A percentile compares a stretch with the other conserved stretches of the same genome.
Conservation (phyloP, 2,329 filamentous ascomycete species). For the Pseudogymnoascus sp. region DNA sequence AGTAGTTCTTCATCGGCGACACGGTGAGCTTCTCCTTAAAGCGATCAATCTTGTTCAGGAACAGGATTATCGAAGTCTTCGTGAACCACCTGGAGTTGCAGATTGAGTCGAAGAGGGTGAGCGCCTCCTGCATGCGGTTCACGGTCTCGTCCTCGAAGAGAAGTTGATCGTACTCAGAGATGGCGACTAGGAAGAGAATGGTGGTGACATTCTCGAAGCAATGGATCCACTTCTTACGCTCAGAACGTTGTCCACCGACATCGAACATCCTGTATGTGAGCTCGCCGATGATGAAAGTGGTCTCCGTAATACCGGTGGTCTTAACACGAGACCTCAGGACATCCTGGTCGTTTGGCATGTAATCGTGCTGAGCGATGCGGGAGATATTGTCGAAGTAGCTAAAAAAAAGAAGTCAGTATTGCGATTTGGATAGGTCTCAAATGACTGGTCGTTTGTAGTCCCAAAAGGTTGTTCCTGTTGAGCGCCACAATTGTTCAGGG, state of each 20-base stretch:
- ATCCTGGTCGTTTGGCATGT: constrained; percentile 89
- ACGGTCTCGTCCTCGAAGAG: constrained; percentile 94
- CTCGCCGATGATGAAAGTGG: constrained; percentile 84
- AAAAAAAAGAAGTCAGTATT: neutral
- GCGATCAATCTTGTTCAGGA: constrained; percentile 84
- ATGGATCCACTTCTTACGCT: constrained; percentile 75
- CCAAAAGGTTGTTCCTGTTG: no score
- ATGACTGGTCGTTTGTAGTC: no score
- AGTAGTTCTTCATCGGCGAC: constrained; percentile 83
- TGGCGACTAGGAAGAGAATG: constrained; percentile 86
- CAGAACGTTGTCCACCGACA: constrained; percentile 66
- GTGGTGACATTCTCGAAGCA: constrained; percentile 78
- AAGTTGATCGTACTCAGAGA: constrained; percentile 95
- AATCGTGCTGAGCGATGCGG: constrained; percentile 66
- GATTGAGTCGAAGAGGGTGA: constrained; percentile 81
- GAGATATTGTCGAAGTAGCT: constrained; percentile 82
- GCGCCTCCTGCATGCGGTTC: constrained; percentile 87
- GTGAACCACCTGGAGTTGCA: constrained; percentile 88
- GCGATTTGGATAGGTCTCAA: neutral
- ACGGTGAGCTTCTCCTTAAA: constrained; percentile 80
- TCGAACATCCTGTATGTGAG: constrained; percentile 93
- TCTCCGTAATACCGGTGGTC: constrained; percentile 95
- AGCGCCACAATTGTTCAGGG: no score
- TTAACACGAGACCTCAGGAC: constrained; percentile 84
- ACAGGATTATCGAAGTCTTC: constrained; percentile 81